These are phyloP conservation scores for Phaffia rhodozyma DNA, from an alignment of 1,284 basidiomycete species.

Conservation along the genomic window DNA sequence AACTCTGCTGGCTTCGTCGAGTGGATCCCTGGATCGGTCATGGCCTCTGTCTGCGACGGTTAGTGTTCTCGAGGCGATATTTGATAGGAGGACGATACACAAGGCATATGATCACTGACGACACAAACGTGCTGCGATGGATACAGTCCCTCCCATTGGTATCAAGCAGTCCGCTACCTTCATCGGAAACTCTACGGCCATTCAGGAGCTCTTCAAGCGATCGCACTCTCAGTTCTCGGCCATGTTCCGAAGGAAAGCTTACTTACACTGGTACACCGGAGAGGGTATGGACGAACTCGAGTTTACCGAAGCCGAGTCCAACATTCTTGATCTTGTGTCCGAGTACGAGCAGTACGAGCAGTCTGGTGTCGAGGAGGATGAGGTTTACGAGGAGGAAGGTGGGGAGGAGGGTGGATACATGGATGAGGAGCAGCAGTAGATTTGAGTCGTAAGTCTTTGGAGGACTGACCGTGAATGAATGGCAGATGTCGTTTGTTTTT, in stretches of 20 bases:
- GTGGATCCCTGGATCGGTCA: conserved; percentile 27
- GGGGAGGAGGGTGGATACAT: neutral
- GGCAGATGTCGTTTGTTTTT: neutral
- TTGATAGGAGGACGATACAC: conserved; percentile 4
- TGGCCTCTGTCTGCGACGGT: conserved; percentile 29
- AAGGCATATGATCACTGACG: conserved; percentile 27
- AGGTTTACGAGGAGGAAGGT: conserved; percentile 9
- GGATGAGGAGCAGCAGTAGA: conserved; percentile 13
- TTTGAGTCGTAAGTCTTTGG: neutral
- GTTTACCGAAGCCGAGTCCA: conserved; percentile 27
- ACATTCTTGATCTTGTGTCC: conserved; percentile 31
- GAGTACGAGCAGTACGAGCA: conserved; percentile 29
- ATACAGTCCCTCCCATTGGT: conserved; percentile 59
- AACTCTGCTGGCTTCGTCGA: conserved; percentile 15
- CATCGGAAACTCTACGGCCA: conserved; percentile 71
- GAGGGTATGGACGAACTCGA: conserved; percentile 39
- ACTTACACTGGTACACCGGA: conserved; percentile 84
- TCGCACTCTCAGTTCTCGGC: conserved; percentile 61
- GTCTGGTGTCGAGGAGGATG: conserved; percentile 9
- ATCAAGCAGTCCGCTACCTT: conserved; percentile 64
- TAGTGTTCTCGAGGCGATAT: neutral
- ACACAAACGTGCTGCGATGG: conserved; percentile 39
- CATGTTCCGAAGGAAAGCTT: conserved; percentile 71
- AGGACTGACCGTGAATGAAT: neutral
- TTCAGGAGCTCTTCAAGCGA: conserved; percentile 82